These are phyloP conservation scores for Penicillium sp. DNA, from an alignment of 2,329 filamentous ascomycete genomes.

Conservation along the genomic window DNA sequence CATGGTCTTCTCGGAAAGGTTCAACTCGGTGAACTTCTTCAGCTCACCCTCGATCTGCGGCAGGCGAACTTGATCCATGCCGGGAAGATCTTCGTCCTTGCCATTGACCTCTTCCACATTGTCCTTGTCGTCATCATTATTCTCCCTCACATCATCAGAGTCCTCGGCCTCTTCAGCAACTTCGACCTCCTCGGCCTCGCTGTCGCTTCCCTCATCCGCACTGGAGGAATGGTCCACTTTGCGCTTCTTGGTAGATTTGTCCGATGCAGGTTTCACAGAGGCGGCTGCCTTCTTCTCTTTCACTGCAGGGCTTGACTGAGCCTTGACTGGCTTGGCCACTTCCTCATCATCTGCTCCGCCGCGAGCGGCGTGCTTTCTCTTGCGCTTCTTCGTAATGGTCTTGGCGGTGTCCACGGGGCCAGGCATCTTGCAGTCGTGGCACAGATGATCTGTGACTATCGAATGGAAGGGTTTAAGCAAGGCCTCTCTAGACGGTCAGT, in stretches of 20 bases:
- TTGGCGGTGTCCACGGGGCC: slow-evolving; percentile 34
- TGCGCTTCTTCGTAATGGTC: slow-evolving; percentile 40
- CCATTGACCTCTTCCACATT: slow-evolving; percentile 12
- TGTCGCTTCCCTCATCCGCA: slow-evolving; percentile 30
- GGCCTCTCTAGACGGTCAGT: slow-evolving; percentile 4
- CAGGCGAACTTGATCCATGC: slow-evolving; percentile 46
- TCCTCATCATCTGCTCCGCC: slow-evolving; percentile 21
- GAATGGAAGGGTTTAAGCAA: slow-evolving; percentile 4
- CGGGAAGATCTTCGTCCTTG: slow-evolving; percentile 44
- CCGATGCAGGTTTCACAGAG: slow-evolving; percentile 20
- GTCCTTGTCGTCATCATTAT: slow-evolving; percentile 22
- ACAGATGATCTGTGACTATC: slow-evolving; percentile 3
- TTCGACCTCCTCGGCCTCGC: slow-evolving; percentile 17
- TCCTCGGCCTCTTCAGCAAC: slow-evolving; percentile 26
- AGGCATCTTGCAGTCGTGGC: slow-evolving; percentile 24
- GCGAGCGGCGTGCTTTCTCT: slow-evolving; percentile 39
- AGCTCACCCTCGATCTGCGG: slow-evolving; percentile 58
- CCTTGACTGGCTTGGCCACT: slow-evolving; percentile 21
- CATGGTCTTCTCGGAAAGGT: slow-evolving; percentile 81
- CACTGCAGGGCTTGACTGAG: slow-evolving; percentile 16
- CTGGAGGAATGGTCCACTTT: slow-evolving; percentile 32
- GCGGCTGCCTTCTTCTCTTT: slow-evolving; percentile 17
- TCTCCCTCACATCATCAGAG: slow-evolving; percentile 21
- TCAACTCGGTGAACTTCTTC: slow-evolving; percentile 71
- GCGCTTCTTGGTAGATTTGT: slow-evolving; percentile 34